Conservation (phyloP, 2,329 filamentous ascomycete species). For the Aspergillus novoparasiticus region DNA sequence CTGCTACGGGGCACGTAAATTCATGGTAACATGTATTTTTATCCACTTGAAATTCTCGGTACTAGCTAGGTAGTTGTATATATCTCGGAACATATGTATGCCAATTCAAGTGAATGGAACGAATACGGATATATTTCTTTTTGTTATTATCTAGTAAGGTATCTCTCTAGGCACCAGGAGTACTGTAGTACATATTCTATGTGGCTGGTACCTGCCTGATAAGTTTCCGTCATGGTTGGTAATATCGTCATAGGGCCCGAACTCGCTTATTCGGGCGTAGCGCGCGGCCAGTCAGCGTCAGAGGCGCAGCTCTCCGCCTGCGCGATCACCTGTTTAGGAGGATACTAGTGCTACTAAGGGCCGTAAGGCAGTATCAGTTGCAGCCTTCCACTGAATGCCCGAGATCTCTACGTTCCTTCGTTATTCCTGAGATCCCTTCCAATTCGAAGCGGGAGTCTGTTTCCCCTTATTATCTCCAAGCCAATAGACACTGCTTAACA, state of each 20-base stretch:
- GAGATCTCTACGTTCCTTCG: not conserved
- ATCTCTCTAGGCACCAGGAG: not conserved
- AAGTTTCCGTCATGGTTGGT: not conserved
- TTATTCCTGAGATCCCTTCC: not conserved
- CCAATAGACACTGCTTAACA: not conserved
- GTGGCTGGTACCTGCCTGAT: not conserved
- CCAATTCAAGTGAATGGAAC: not conserved
- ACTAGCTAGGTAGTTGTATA: not conserved
- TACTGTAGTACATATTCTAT: not conserved
- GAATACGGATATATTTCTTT: not conserved
- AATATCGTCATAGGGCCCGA: slow-evolving; percentile 10
- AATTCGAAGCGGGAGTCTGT: not conserved
- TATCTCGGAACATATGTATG: not conserved
- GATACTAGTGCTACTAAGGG: not conserved
- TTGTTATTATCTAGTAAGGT: not conserved
- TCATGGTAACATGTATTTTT: not conserved
- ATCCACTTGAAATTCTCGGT: not conserved
- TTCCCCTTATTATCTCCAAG: not conserved
- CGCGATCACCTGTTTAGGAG: slow-evolving; percentile 17
- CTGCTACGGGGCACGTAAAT: not conserved
- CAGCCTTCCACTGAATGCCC: slow-evolving; percentile 18
- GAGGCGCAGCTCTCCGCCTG: slow-evolving; percentile 18
- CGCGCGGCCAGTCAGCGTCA: slow-evolving; percentile 17
- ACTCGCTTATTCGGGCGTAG: slow-evolving; percentile 21
- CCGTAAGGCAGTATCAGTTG: slow-evolving; percentile 14